Evolutionary conservation across 768 basidiomycete species (phyloP).

Genomic region (Gymnopilus dilepis): DNA sequence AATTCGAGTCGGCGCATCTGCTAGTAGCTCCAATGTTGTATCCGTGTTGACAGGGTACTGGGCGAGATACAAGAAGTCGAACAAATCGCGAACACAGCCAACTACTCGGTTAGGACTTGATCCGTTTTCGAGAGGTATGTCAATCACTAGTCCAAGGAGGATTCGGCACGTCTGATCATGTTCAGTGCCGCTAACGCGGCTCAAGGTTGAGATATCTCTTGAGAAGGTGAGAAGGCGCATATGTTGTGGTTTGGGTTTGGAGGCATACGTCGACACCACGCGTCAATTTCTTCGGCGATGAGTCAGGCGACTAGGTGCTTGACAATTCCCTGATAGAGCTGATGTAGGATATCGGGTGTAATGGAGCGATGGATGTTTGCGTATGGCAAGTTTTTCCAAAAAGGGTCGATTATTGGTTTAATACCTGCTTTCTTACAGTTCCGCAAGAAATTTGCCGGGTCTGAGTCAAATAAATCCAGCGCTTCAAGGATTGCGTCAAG

Average conservation of each 20-base stretch:
- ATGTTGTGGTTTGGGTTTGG: too few species aligned
- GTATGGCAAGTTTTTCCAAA: too few species aligned
- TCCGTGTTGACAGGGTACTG: slow-evolving; percentile 33
- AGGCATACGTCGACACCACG: too few species aligned
- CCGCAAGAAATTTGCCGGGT: slow-evolving; percentile 42
- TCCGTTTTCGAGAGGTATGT: slow-evolving; percentile 25
- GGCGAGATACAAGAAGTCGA: slow-evolving; percentile 44
- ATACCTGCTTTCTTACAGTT: slow-evolving; percentile 43
- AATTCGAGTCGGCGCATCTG: slow-evolving; percentile 20
- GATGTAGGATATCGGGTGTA: too few species aligned
- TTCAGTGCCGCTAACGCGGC: slow-evolving; percentile 27
- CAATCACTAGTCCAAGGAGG: too few species aligned
- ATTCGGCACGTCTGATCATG: slow-evolving; percentile 36
- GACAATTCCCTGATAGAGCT: too few species aligned
- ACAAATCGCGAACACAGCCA: slow-evolving; percentile 27
- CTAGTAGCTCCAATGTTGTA: slow-evolving; percentile 29
- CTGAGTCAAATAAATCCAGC: slow-evolving; percentile 30
- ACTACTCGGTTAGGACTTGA: slow-evolving; percentile 20
- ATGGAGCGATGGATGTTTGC: too few species aligned
- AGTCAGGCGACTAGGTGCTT: too few species aligned
- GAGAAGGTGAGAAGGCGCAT: too few species aligned
- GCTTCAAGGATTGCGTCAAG: slow-evolving; percentile 16
- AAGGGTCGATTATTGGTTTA: too few species aligned
- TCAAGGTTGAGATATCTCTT: too few species aligned
- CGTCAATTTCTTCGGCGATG: too few species aligned